These are phyloP conservation scores for Cladochytrium replicatum DNA, from an alignment of 192 early-diverging fungal genomes.

Conservation along the genomic window DNA sequence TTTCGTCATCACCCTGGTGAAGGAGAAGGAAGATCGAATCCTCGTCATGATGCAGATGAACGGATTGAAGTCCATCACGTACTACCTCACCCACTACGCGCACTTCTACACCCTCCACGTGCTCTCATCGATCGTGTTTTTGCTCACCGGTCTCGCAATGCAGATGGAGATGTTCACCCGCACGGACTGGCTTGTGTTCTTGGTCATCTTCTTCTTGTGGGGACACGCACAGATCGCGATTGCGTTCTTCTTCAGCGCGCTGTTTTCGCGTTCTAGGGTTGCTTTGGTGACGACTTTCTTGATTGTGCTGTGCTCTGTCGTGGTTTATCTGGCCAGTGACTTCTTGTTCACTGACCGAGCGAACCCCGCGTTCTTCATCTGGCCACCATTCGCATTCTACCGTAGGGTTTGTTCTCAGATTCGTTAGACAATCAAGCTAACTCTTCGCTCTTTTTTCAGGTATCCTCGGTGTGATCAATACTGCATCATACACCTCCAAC, in stretches of 20 bases:
- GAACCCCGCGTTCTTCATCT: slow-evolving; percentile 43
- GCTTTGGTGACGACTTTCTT: slow-evolving; percentile 54
- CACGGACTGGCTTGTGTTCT: slow-evolving; percentile 37
- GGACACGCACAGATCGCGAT: slow-evolving; percentile 48
- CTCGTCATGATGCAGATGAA: slow-evolving; percentile 70
- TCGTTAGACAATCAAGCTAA: too few species aligned
- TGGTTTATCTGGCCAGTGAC: slow-evolving; percentile 46
- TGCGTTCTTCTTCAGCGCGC: slow-evolving; percentile 51
- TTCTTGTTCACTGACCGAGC: slow-evolving; percentile 25
- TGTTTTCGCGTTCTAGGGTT: slow-evolving; percentile 47
- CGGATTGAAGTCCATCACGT: slow-evolving; percentile 46
- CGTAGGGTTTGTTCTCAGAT: too few species aligned
- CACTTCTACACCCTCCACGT: slow-evolving; percentile 51
- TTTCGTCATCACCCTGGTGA: slow-evolving; percentile 56
- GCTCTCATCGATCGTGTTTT: slow-evolving; percentile 47
- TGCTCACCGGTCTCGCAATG: slow-evolving; percentile 46
- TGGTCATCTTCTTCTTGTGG: slow-evolving; percentile 57
- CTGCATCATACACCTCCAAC: slow-evolving; percentile 31
- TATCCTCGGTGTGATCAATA: slow-evolving; percentile 43
- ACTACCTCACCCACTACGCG: slow-evolving; percentile 56
- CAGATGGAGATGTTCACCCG: slow-evolving; percentile 53
- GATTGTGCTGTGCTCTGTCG: slow-evolving; percentile 52
- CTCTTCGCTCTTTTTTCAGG: too few species aligned
- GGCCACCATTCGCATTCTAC: slow-evolving; percentile 69
- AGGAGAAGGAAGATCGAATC: slow-evolving; percentile 63